Evolutionary conservation across 805 yeast species (phyloP), one percentile per base, ranked within the genome.

Genomic region (Saccharomyces paradoxus): DNA sequence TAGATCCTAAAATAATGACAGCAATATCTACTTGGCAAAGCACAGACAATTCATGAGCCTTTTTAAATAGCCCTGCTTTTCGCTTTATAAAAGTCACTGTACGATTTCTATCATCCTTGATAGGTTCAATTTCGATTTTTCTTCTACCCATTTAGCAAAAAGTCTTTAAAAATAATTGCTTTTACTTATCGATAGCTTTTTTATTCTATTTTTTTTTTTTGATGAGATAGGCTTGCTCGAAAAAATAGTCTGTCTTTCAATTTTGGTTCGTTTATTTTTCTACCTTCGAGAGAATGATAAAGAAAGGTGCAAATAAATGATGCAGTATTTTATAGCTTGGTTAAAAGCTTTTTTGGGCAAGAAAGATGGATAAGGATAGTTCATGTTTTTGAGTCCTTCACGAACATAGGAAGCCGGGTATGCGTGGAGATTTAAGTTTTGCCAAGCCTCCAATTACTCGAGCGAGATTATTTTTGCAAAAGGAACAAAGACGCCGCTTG

Each of bases 21-120:
- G 98, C 95, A 30, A 94, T 77, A 65, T 92, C 98, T 5, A 90
- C 96, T 58, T 89, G 91, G 71, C 98, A 92, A 44, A 92, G 77
- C 10, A 92, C 92, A 0, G 97, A 83, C 53, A 94, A 58, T 58
- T 76, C 80, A 53, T 75, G 78, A 6, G 79, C 79, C 57, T 76
- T 76, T 65, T 87, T 87, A 72, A 94, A 91, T 31, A 92, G 76
- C 2, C 99, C 99, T 0, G 96, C 95, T 70, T 92, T 92, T 54
- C 99, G 81, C 71, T 92, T 92, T 58, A 89, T 89, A 69, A 92
- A 94, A 0, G 99, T 92, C 21, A 63, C 69, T 13, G 71, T 63
- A 55, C 67, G 59, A 71, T 90, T 92, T 54, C 98, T 77, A 69
- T 92, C 97, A 63, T 92, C 96, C 12, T 83, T 75, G 56, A 92